Evolutionary conservation across 2,329 filamentous ascomycete species (phyloP).

Genomic region (Madurella fahalii): DNA sequence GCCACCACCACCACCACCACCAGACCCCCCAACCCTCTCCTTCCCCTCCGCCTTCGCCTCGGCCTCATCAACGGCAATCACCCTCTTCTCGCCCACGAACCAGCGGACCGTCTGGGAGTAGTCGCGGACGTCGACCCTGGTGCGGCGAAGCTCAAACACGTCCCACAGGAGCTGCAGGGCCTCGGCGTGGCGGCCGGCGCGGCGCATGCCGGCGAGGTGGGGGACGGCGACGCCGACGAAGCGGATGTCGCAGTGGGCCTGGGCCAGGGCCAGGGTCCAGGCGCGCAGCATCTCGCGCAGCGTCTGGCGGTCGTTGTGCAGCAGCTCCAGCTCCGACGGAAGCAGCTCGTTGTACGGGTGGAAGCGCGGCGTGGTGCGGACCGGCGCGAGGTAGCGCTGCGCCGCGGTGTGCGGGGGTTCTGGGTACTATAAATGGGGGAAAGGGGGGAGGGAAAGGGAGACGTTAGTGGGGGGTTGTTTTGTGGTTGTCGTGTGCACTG

Average conservation of each 20-base stretch:
- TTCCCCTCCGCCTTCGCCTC: too few species aligned
- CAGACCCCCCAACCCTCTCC: too few species aligned
- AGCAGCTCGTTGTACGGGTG: constrained; percentile 12
- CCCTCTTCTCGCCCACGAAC: constrained; percentile 9
- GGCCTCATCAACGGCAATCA: too few species aligned
- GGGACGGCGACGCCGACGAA: too few species aligned
- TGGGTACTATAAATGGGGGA: too few species aligned
- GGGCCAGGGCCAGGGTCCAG: constrained; percentile 6
- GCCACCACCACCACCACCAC: too few species aligned
- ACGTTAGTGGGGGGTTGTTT: background rate
- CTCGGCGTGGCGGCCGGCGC: background rate
- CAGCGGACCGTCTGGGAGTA: constrained; percentile 10
- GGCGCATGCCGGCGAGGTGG: background rate
- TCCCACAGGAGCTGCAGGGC: constrained; percentile 20
- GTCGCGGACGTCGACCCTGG: background rate
- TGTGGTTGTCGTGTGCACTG: background rate
- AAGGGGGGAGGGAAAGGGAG: too few species aligned
- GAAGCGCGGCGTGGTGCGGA: constrained; percentile 6
- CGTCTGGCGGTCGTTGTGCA: constrained; percentile 7
- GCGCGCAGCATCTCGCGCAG: constrained; percentile 7
- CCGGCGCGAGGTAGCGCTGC: background rate
- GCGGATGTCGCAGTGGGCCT: too few species aligned
- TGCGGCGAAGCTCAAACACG: constrained; percentile 14
- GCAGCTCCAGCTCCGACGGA: background rate
- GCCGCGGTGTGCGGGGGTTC: background rate